Base-by-base conservation (phyloP, 352 stramenopile species). In the Saprolegnia diclina region DNA sequence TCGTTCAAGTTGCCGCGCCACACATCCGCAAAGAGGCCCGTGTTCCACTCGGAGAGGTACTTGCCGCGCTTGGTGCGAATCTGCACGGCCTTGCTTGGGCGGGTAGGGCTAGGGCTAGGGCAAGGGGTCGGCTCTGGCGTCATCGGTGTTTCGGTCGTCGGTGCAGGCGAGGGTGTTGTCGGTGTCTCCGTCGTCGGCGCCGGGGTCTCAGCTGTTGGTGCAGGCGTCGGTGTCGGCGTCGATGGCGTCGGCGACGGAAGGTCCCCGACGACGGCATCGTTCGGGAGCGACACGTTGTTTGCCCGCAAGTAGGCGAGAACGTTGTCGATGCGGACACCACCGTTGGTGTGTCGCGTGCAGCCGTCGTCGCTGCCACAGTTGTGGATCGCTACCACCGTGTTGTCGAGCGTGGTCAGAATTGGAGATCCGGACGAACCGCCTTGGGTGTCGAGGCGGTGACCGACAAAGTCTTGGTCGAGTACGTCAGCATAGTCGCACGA, bases 371-470 rank as follows among this genome's bases (percentile, higher is more conserved):
- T 70, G 18, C 83, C 83, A 42, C 80, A 82, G 45, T 82, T 80
- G 74, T 91, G 83, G 7, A 91, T 65, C 18, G 80, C 83, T 38
- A 91, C 74, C 6, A 91, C 83, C 0, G 70, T 79, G 73, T 91
- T 82, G 69, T 91, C 83, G 50, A 71, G 64, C 42, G 73, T 80
- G 65, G 78, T 87, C 79, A 91, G 74, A 6, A 92, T 73, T 0
- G 85, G 85, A 6, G 85, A 90, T 7, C 85, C 85, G 0, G 83
- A 89, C 16, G 83, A 89, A 18, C 83, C 83, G 56, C 81, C 81
- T 44, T 79, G 65, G 26, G 83, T 90, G 63, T 91, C 83, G 42
- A 80, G 81, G 71, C 82, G 84, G 70, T 91, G 89, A 42, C 55
- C 9, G 42, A 69, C 29, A 37, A 59, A n/a, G 18, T 40, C 18